phyloP scores from a whole-genome alignment of 1,139 yeast species.

The Nakaseomyces bracarensis region DNA sequence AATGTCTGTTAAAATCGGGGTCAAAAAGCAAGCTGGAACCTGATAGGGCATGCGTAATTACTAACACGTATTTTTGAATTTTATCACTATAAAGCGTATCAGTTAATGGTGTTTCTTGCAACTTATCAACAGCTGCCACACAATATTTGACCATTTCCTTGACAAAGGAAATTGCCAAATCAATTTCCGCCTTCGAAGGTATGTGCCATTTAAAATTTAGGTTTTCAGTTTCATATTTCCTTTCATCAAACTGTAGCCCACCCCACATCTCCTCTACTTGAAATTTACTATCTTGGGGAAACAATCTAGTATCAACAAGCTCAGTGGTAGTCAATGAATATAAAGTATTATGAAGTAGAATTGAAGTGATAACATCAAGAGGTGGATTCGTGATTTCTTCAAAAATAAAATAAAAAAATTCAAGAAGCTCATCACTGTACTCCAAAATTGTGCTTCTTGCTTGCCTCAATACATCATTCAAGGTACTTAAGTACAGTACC shows the following conservation, averaged over 20 bases:
- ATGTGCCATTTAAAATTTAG: slow-evolving; percentile 65
- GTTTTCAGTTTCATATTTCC: slow-evolving; percentile 38
- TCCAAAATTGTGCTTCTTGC: slow-evolving; percentile 47
- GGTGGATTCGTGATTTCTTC: slow-evolving; percentile 66
- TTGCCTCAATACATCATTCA: slow-evolving; percentile 66
- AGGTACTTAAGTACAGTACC: slow-evolving; percentile 61
- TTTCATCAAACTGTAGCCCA: slow-evolving; percentile 48
- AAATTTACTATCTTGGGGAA: slow-evolving; percentile 36
- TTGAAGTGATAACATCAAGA: slow-evolving; percentile 36
- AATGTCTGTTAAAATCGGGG: slow-evolving; percentile 40
- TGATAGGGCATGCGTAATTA: slow-evolving; percentile 53
- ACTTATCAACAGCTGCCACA: slow-evolving; percentile 37
- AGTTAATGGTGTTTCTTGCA: slow-evolving; percentile 30
- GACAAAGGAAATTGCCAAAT: slow-evolving; percentile 55
- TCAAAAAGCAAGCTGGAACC: slow-evolving; percentile 75
- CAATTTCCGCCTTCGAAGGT: slow-evolving; percentile 52
- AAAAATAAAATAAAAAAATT: slow-evolving; percentile 46
- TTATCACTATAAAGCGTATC: slow-evolving; percentile 37
- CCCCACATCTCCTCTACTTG: slow-evolving; percentile 58
- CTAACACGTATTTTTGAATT: slow-evolving; percentile 47
- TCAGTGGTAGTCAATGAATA: slow-evolving; percentile 57
- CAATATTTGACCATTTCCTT: slow-evolving; percentile 33
- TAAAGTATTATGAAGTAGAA: slow-evolving; percentile 57
- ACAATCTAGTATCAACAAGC: slow-evolving; percentile 46
- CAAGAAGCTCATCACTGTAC: slow-evolving; percentile 41